Evolutionary conservation across 805 yeast genomes (phyloP), one percentile per base, ranked within the genome.

Genomic region (Candida pseudoglaebosa): DNA sequence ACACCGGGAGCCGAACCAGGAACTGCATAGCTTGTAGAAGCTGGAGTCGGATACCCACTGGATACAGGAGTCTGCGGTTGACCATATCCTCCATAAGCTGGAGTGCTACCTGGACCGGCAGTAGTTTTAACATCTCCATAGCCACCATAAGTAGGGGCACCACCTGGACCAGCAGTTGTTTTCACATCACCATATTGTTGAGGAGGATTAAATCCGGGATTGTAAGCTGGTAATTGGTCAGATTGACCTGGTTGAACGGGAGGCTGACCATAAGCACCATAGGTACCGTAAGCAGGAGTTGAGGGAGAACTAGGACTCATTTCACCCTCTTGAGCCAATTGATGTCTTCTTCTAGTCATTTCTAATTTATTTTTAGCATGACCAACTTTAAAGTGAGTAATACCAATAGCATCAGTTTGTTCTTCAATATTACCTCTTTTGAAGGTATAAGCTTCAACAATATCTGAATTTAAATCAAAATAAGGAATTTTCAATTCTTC

Each of bases 401-500:
- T 75, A n/a, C 90, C 86, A 51, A 93, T 78, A 4, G 85, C 81
- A 57, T 91, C 98, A 1, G 96, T 73, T 54, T 79, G 82, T 55
- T 90, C 96, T 56, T 89, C 95, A 35, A 91, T 78, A 50, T 88
- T 82, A 29, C 98, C 99, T 60, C 95, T 81, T 68, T 93, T 93
- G 46, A 70, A 71, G 22, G 59, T 62, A 64, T 82, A 93, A 3
- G 90, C 83, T 58, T 85, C 91, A 39, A 84, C 72, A 46, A 93
- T 85, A 58, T 89, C 98, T 32, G 85, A 73, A 36, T 78, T 71
- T 56, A 93, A 71, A 59, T 93, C 95, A 63, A 93, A 93, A 66
- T 93, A 93, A 12, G 97, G 96, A 49, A 93, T 93, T 67, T 93
- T 89, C 85, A 91, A 81, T 57, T 87, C 95, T 65, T 91, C 96